These are phyloP conservation scores for Starmerella floricola DNA, from an alignment of 805 yeast genomes.

Conservation along the genomic window DNA sequence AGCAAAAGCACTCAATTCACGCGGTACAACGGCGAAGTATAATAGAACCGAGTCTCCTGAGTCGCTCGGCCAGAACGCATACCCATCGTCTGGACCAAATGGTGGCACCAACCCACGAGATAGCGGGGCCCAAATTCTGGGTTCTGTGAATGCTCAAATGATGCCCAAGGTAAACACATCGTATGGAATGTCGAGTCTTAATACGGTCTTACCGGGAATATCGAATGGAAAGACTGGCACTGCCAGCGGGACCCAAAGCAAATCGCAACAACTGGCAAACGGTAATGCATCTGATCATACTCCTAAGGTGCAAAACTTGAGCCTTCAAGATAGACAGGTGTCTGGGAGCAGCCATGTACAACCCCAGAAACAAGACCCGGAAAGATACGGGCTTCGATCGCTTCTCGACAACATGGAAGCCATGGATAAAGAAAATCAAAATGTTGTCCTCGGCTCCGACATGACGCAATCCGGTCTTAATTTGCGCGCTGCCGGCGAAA, in stretches of 20 bases:
- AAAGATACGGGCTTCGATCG: constrained; percentile 57
- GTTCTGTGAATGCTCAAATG: constrained; percentile 20
- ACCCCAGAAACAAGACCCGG: constrained; percentile 35
- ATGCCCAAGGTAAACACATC: constrained; percentile 19
- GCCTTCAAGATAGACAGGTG: neutral
- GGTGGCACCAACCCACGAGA: neutral
- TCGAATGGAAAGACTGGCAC: no score
- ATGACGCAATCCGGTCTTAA: constrained; percentile 55
- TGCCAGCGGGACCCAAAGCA: no score
- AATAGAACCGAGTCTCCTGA: neutral
- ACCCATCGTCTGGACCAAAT: neutral
- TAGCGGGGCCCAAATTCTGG: constrained; percentile 15
- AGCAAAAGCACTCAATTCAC: neutral
- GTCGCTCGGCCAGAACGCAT: neutral
- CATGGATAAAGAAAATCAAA: constrained; percentile 51
- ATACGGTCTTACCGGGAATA: constrained; percentile 20
- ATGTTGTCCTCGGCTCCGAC: constrained; percentile 66
- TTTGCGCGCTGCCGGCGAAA: constrained; percentile 33
- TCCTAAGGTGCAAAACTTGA: neutral
- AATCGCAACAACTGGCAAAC: no score
- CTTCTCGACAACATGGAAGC: constrained; percentile 46
- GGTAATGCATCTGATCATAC: neutral
- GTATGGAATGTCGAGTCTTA: constrained; percentile 18
- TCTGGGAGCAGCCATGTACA: neutral
- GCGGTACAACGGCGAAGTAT: neutral